Base-by-base conservation (phyloP, 164 flowering plant genomes). In the Buxus sempervirens region DNA sequence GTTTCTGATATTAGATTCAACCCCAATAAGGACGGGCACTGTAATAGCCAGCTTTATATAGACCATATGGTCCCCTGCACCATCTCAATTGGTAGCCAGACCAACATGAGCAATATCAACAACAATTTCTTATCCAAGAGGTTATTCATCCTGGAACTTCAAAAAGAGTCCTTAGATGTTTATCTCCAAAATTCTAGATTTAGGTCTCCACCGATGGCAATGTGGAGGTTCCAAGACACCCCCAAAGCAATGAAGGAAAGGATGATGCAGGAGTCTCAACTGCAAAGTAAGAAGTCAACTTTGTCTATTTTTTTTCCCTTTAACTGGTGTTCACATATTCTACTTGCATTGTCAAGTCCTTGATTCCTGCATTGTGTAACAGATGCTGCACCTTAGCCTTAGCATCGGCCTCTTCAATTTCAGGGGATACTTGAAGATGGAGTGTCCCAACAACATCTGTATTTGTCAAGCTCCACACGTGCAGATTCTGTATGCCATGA, bases 401-500 rank as follows among this genome's bases (percentile, higher is more conserved):
- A 28, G 72, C 57, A 59, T 85, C 78, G 32, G 63, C 79, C 76
- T 80, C 83, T 69, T 92, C 90, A 36, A 77, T 60, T 59, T 82
- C 93, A 19, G 78, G 66, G n/a, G 89, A 81, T 45, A 92, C 73
- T 65, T 81, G 93, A 59, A 95, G 88, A 80, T 85, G 89, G 18
- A 90, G 75, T 24, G 98, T 90, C 24, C 97, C 98, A 42, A 90
- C 89, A 16, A 90, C 80, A 55, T 92, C 98, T 42, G 88, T 82
- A 84, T 88, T 89, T 9, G 99, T 88, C 42, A 95, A 80, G 79
- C 94, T 95, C 99, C 98, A 95, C 4, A 86, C 78, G 69, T 87
- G 98, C 71, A 90, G 61, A 58, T 87, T 87, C 60, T 80, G 86
- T 54, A 92, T 69, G 41, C 83, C 86, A n/a, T 68, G 65, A 14